Base-by-base conservation (phyloP, 2,329 filamentous ascomycete species). In the Talaromyces sp. region DNA sequence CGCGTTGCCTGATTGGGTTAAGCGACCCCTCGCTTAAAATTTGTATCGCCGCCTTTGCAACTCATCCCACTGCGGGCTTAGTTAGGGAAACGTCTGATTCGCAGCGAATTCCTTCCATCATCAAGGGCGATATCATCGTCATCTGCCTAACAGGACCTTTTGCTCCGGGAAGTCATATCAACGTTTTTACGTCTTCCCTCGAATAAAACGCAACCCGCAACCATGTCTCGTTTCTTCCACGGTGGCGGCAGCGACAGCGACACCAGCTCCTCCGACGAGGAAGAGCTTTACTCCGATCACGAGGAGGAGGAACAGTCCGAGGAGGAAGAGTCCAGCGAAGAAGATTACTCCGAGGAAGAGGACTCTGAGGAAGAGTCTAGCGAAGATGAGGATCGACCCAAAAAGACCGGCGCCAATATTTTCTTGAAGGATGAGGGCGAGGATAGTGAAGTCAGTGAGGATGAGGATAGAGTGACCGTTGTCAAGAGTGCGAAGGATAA, bases 401-500 rank as follows among this genome's bases (percentile, higher is more conserved):
- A 86, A 70, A 88, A 87, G 73, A 86, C 83, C 34, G 93, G 93
- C 76, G 90, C 91, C 70, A 89, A 84, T 75, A 87, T 88, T 76
- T 99, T 99, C 89, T 88, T 98, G 86, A 88, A 89, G 72, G 89
- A 87, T 71, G 86, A 81, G 13, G 89, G 87, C 66, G 92, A 95
- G 60, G 64, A 63, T 19, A 92, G 89, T 73, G 91, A 93, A 70
- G 89, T 93, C 65, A 88, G 85, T 73, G 93, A 93, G 76, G 93
- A 95, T 70, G 92, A 95, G 70, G 94, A 97, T 70, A 87, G 88
- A 70, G 88, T 89, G 70, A 92, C 90, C 74, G 88, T 95, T 73
- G 91, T 98, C 75, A 97, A 96, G 86, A 97, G 93, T 80, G 93
- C 94, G 75, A 98, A 98, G 82, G 93, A 98, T 84, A 99, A 99